These are phyloP conservation scores for Paraleonurus japonicus DNA, from an alignment of 257 asterid species.

Conservation along the genomic window DNA sequence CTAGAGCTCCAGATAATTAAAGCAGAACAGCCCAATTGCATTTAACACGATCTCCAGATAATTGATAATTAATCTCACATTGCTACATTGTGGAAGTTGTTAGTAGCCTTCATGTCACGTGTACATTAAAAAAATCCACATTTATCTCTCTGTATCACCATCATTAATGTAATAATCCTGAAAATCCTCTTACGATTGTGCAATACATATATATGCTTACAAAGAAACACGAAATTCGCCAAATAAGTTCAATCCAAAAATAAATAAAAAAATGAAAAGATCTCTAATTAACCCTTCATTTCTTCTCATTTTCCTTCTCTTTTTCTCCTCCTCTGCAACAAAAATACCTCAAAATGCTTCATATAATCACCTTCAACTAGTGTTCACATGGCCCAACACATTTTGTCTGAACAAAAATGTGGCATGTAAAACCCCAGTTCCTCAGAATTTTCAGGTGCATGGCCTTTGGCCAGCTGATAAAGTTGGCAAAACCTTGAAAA, in stretches of 20 bases:
- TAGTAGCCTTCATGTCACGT: too few species aligned
- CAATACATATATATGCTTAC: too few species aligned
- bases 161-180: neutral
- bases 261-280: neutral
- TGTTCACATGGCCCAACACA: neutral
- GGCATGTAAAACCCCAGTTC: neutral
- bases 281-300: neutral
- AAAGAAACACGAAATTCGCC: neutral
- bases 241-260: neutral
- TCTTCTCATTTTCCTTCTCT: neutral
- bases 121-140: too few species aligned
- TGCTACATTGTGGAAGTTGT: too few species aligned
- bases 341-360: too few species aligned
- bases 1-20: too few species aligned
- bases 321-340: neutral
- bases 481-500: neutral
- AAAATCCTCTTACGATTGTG: neutral
- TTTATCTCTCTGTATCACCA: too few species aligned
- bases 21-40: too few species aligned
- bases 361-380: neutral
- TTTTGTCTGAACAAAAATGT: neutral
- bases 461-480: neutral
- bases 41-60: too few species aligned
- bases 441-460: neutral
- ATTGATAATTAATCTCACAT: too few species aligned